Base-by-base conservation (phyloP, 2,329 filamentous ascomycete species). In the Alternaria rosae region DNA sequence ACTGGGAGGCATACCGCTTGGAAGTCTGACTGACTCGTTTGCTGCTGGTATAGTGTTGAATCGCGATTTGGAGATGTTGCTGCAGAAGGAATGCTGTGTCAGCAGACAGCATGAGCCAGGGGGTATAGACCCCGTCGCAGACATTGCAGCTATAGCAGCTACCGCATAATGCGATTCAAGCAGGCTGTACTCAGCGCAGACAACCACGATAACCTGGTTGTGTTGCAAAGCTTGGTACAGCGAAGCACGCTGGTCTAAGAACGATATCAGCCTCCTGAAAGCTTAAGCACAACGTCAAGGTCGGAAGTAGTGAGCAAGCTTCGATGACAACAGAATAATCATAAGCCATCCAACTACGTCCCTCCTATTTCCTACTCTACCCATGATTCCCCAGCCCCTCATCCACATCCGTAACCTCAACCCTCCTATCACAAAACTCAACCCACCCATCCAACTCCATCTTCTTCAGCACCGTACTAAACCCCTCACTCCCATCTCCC, bases 391-490 rank as follows among this genome's bases (percentile, higher is more conserved):
- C 63, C 10, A 52, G 25, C 7, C 57, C 64, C 23, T 59, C 47
- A 41, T 73, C 69, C 23, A 74, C 44, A 23, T 65, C 57, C 30
- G 75, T 78, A 8, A 54, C 58, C 23, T 70, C 66, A 2, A 74
- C 66, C n/a, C 35, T 65, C 6, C 66, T 57, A 66, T 78, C 70
- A 55, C 88, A 90, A 63, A 84, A 86, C 75, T 87, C 78, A 4
- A 88, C 84, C 87, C 87, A 91, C 2, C 85, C 85, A 66, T 89
- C 85, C 52, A 91, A 77, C 50, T 86, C 77, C 84, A 89, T 87
- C 68, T 86, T 87, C 82, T 91, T 91, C 62, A 91, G 81, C 26
- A 91, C 82, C 6, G 86, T 91, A 61, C 87, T 90, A 70, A 91
- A 91, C 1, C 80, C 79, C 1, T 80, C 72, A 0, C 83, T 82